Evolutionary conservation across 2,329 filamentous ascomycete genomes (phyloP).

Genomic region (Colletotrichum tropicicola): DNA sequence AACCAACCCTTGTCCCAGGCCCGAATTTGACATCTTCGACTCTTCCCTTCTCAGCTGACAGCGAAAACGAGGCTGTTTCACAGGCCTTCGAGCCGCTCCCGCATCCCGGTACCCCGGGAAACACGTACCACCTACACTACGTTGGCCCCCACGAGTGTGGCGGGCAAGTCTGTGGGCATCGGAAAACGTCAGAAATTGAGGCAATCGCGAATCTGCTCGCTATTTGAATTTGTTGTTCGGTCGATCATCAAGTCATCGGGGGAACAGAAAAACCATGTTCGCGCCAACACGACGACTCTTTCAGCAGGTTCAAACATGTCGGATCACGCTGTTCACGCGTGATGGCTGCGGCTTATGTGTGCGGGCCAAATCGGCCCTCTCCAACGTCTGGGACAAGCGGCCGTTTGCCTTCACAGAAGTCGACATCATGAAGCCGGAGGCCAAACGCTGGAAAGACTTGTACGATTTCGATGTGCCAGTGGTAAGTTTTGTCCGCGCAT

Average conservation of each 20-base stretch:
- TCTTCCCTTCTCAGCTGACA: constrained; percentile 5
- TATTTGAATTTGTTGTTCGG: neutral
- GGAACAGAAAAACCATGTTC: constrained; percentile 60
- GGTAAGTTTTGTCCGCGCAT: constrained; percentile 54
- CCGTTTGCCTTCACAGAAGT: constrained; percentile 76
- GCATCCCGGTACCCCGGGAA: neutral
- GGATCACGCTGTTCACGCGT: constrained; percentile 81
- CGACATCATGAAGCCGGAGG: constrained; percentile 71
- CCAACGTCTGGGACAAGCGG: constrained; percentile 71
- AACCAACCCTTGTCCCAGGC: neutral
- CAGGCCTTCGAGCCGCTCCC: neutral
- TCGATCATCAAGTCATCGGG: constrained; percentile 7
- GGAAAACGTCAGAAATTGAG: neutral
- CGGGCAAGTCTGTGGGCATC: neutral
- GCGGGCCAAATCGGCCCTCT: constrained; percentile 73
- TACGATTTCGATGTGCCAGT: constrained; percentile 88
- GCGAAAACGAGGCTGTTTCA: constrained; percentile 28
- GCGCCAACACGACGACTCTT: constrained; percentile 55
- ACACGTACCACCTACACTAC: neutral
- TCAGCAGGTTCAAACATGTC: constrained; percentile 53
- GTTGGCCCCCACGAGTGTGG: too few species aligned
- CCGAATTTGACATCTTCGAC: neutral
- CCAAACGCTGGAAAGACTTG: constrained; percentile 73
- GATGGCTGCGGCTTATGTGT: constrained; percentile 76
- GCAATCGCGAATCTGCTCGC: neutral